These are phyloP conservation scores for Metschnikowia aberdeeniae DNA, from an alignment of 805 yeast genomes.

Conservation along the genomic window DNA sequence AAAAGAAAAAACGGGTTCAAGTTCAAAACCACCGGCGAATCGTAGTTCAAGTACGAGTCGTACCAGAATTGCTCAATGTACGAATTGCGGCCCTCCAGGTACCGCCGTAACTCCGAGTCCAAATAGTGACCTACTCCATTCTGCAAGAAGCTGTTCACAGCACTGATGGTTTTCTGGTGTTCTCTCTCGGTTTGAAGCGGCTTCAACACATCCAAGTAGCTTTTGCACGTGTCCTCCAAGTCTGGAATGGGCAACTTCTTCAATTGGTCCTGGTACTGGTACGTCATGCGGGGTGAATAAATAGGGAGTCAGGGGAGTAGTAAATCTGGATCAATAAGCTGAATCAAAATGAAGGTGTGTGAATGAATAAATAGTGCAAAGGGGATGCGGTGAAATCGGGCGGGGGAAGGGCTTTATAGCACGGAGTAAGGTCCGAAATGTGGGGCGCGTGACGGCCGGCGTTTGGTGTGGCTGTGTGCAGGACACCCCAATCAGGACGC, in stretches of 20 bases:
- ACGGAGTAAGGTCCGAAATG: conserved; percentile 16
- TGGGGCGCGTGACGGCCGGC: conserved; percentile 15
- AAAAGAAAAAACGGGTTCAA: conserved; percentile 85
- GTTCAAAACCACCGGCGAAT: conserved; percentile 86
- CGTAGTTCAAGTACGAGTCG: conserved; percentile 83
- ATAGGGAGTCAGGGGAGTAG: not conserved
- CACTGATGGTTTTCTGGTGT: conserved; percentile 54
- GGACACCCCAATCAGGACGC: conserved; percentile 3
- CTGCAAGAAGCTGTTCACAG: conserved; percentile 54
- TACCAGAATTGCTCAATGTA: conserved; percentile 95
- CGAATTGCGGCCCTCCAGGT: conserved; percentile 61
- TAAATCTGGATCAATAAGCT: not conserved
- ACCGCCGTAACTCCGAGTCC: conserved; percentile 63
- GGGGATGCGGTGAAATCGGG: not conserved
- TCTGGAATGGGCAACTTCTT: conserved; percentile 78
- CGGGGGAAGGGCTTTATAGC: conserved; percentile 7
- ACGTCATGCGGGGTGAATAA: conserved; percentile 31
- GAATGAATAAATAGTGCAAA: not conserved
- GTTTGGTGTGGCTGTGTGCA: conserved; percentile 1
- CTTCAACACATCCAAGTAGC: conserved; percentile 61
- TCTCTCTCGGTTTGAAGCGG: conserved; percentile 82
- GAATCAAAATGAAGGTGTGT: not conserved
- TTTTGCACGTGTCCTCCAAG: conserved; percentile 58
- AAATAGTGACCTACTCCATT: conserved; percentile 47
- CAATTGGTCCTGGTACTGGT: conserved; percentile 54